Base-by-base conservation (phyloP, 805 yeast genomes). In the Metschnikowia similis region DNA sequence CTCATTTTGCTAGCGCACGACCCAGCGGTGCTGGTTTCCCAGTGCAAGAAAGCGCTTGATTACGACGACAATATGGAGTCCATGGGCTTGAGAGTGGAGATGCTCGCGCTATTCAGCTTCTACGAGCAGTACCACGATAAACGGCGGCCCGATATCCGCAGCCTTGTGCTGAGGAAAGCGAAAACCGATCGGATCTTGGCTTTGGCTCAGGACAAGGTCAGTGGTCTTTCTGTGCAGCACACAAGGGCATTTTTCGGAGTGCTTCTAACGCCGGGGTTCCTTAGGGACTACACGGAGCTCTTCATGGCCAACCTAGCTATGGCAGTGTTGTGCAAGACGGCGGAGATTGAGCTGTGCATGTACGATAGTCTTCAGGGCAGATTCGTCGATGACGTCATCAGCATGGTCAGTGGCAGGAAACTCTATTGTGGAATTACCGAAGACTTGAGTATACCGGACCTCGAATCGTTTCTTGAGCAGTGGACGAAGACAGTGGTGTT, bases 1-100 rank as follows among this genome's bases (percentile, higher is more conserved):
- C 49, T 56, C 28, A 21, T 48, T 2, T 48, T 68, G n/a, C 42
- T 67, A 6, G 56, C 49, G 32, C 54, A 56, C 28, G 70, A 66
- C 43, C 50, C 57, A 1, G 36, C 48, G 8, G 43, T 50, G 0
- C 49, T 43, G 30, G 59, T 57, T 4, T 38, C 54, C 13, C 53
- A 49, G 42, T 43, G 50, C 48, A 47, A 47, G 29, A 47, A 39
- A 8, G 30, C 39, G 11, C 29, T 45, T 8, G 53, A 53, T 9
- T 56, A 35, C 39, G 55, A 56, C 48, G 72, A 67, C 48, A 65
- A 64, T 48, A 36, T 56, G 47, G 63, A 61, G 35, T 66, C 72
- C 1, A 63, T 69, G 65, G 29, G 29, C 9, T 45, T 65, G 5
- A 58, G 75, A n/a, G 59, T 56, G 2, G 46, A 27, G 13, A 34